A percentile compares a stretch with the other conserved stretches of the same genome.
Conservation (phyloP, 352 stramenopile species). For the Globisporangium lucens region DNA sequence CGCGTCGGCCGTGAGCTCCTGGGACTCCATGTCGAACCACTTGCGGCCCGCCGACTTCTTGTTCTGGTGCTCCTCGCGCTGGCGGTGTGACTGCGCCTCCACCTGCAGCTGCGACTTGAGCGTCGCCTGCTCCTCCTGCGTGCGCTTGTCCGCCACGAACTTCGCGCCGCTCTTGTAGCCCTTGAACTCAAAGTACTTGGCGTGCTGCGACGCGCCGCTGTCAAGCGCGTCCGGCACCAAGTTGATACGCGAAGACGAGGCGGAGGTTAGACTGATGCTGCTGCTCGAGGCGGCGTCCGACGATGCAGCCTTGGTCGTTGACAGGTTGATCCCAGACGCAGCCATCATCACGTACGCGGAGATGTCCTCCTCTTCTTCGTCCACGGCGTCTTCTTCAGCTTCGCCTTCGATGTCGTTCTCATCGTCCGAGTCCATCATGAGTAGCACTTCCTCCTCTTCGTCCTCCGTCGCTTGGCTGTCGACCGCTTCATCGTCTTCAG, state of each 20-base stretch:
- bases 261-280: not conserved
- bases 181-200: slow-evolving; percentile 48
- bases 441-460: slow-evolving; percentile 43
- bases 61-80: slow-evolving; percentile 48
- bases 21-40: slow-evolving; percentile 92
- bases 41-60: slow-evolving; percentile 64
- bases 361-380: slow-evolving; percentile 38
- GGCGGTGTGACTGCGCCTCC: slow-evolving; percentile 39
- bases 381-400: slow-evolving; percentile 21
- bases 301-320: slow-evolving; percentile 7
- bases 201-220: slow-evolving; percentile 54
- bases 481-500: slow-evolving; percentile 6
- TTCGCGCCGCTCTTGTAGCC: slow-evolving; percentile 34
- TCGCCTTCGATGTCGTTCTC: slow-evolving; percentile 30
- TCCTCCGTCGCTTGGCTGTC: slow-evolving; percentile 8
- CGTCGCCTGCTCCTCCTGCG: slow-evolving; percentile 45
- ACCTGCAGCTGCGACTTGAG: slow-evolving; percentile 37
- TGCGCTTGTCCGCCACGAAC: slow-evolving; percentile 38
- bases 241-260: slow-evolving; percentile 5
- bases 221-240: slow-evolving; percentile 61
- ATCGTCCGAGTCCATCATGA: slow-evolving; percentile 46
- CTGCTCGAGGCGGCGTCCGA: not conserved
- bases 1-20: slow-evolving; percentile 86
- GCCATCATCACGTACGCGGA: slow-evolving; percentile 56
- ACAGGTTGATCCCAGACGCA: slow-evolving; percentile 43